These are phyloP conservation scores for Megacollybia platyphylla DNA, from an alignment of 1,284 basidiomycete genomes.

Conservation along the genomic window DNA sequence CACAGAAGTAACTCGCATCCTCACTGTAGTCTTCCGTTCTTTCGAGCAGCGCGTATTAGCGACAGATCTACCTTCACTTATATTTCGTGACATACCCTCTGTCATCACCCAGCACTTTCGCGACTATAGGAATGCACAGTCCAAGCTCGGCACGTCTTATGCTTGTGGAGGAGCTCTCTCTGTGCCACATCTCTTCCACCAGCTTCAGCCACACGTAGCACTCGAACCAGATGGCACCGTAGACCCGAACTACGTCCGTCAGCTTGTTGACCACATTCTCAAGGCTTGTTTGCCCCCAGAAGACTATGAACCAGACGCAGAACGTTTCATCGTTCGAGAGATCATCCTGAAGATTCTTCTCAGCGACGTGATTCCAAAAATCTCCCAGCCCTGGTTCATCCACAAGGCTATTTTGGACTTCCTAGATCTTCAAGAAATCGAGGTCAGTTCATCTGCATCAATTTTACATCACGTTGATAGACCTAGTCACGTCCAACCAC, in stretches of 20 bases:
- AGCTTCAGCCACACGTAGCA: conserved; percentile 70
- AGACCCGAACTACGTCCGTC: conserved; percentile 67
- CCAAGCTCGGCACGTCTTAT: conserved; percentile 55
- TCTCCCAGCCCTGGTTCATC: conserved; percentile 77
- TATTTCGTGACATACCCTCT: conserved; percentile 47
- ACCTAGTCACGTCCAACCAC: conserved; percentile 12
- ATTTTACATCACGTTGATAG: conserved; percentile 2
- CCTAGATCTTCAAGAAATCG: conserved; percentile 27
- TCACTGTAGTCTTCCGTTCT: conserved; percentile 42
- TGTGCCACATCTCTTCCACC: conserved; percentile 59
- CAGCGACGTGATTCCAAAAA: conserved; percentile 48
- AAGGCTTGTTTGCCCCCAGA: conserved; percentile 53
- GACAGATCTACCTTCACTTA: conserved; percentile 42
- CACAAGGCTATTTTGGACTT: conserved; percentile 51
- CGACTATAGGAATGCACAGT: conserved; percentile 57
- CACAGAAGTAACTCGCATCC: conserved; percentile 50
- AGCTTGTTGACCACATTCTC: conserved; percentile 60
- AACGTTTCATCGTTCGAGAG: conserved; percentile 68
- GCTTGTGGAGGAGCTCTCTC: conserved; percentile 48
- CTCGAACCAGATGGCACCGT: conserved; percentile 47
- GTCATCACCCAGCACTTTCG: conserved; percentile 59
- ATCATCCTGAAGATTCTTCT: conserved; percentile 62
- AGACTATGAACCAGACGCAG: conserved; percentile 57
- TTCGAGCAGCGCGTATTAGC: conserved; percentile 46
- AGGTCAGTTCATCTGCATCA: conserved; percentile 16